Percentiles rank a stretch among this genome's conserved stretches.
Conservation (phyloP, 2,329 filamentous ascomycete genomes). For the Phyllosticta citriasiana region DNA sequence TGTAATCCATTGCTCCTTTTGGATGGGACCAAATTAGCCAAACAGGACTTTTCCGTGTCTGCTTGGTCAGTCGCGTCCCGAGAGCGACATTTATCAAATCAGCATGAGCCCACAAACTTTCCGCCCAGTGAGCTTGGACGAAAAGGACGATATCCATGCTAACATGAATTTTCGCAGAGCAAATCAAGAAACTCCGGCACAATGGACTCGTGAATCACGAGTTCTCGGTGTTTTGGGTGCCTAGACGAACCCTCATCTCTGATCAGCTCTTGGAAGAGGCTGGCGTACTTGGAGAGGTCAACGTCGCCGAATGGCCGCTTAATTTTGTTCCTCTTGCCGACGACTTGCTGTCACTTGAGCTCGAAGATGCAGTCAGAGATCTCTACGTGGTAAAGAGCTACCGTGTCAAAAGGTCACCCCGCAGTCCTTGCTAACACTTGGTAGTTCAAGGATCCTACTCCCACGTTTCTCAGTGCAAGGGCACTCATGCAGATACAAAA, state of each 20-base stretch:
- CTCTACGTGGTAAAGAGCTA: constrained; percentile 59
- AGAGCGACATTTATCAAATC: neutral
- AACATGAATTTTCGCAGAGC: constrained; percentile 54
- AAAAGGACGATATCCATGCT: constrained; percentile 28
- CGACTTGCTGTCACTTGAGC: constrained; percentile 82
- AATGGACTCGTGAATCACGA: constrained; percentile 88
- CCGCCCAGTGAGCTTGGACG: neutral
- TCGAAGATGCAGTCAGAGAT: constrained; percentile 78
- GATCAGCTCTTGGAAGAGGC: constrained; percentile 88
- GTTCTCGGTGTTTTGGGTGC: constrained; percentile 94
- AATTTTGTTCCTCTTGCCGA: constrained; percentile 87
- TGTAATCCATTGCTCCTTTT: constrained; percentile 1
- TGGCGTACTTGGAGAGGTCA: constrained; percentile 86
- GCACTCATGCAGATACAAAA: constrained; percentile 92
- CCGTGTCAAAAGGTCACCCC: neutral
- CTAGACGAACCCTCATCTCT: constrained; percentile 80
- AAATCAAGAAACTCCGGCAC: constrained; percentile 81
- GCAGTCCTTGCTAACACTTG: constrained; percentile 17
- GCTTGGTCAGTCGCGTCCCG: constrained; percentile 2
- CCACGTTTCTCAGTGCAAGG: constrained; percentile 79
- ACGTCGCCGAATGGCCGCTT: constrained; percentile 74
- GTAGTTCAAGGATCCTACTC: constrained; percentile 74
- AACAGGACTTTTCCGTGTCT: neutral
- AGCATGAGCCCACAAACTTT: constrained; percentile 7
- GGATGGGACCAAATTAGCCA: constrained; percentile 4